Evolutionary conservation across 2,329 filamentous ascomycete species (phyloP), one percentile per base, ranked within the genome.

Genomic region (Tolypocladium pustulatum): DNA sequence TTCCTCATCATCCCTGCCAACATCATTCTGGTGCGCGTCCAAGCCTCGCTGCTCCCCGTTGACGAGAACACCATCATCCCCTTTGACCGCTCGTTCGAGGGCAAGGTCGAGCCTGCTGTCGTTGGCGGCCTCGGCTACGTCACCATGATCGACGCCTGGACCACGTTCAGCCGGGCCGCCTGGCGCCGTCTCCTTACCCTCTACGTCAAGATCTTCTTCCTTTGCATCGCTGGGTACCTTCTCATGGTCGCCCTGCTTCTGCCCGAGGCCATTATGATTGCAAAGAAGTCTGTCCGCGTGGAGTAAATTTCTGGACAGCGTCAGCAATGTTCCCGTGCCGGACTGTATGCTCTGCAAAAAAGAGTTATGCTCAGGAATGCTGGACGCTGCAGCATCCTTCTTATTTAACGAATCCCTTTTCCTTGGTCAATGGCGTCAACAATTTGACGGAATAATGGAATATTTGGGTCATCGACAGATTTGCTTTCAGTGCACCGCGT

Each of bases 71-170:
- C 90, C 32, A 89, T 97, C 63, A 86, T 97, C 40, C 87, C 90
- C 37, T 96, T 97, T 67, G 93, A 97, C 78, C 89, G 91, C 63
- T 87, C 87, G 36, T 95, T 95, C 68, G 84, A 82, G 62, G 90
- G 90, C 65, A 88, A 86, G 69, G 83, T 93, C 34, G 83, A 87
- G 63, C 86, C 89, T n/a, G 82, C 83, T 60, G 80, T 91, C 55
- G 77, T 91, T n/a, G 86, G 84, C 60, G 90, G 88, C 58, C 82
- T 80, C 62, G 89, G 90, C 64, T 85, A 83, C 64, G 80, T 90
- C 61, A 83, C 87, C 46, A 81, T 93, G 67, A 71, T 82, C 55
- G 88, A 93, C 66, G 91, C 91, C 1, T 92, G 91, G 89, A 81
- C 79, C 66, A 89, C 85, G 40, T 92, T 96, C 72, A 84, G 87